phyloP scores from a whole-genome alignment of 2,329 filamentous ascomycete species.

The Xylaria sp. region DNA sequence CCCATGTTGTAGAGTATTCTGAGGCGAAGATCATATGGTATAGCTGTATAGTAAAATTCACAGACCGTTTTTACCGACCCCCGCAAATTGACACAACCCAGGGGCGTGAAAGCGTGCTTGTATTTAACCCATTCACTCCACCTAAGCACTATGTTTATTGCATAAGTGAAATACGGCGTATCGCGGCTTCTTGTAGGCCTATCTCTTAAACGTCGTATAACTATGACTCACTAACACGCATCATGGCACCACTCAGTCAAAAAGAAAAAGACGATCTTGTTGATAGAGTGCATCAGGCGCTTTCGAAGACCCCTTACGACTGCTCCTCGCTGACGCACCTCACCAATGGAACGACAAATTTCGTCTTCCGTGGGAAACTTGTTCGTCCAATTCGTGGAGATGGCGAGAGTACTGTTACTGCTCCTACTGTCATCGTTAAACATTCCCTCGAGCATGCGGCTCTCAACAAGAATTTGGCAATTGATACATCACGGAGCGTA shows the following conservation, averaged over 20 bases:
- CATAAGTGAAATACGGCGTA: neutral
- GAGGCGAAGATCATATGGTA: neutral
- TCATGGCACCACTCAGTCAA: constrained; percentile 16
- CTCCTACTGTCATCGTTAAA: constrained; percentile 52
- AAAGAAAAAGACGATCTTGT: constrained; percentile 12
- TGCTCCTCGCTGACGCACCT: constrained; percentile 51
- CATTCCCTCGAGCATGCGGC: constrained; percentile 51
- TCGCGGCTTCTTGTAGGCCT: neutral
- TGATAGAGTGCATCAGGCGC: constrained; percentile 9
- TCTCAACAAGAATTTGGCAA: constrained; percentile 50
- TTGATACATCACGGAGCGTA: constrained; percentile 51
- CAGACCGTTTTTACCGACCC: neutral
- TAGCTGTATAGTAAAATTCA: neutral
- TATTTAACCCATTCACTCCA: neutral
- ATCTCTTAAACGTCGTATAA: neutral
- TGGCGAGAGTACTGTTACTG: neutral
- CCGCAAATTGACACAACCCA: constrained; percentile 3
- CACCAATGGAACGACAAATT: constrained; percentile 56
- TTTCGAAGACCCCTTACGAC: constrained; percentile 43
- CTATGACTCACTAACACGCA: neutral
- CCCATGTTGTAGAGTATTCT: neutral
- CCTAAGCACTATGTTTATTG: neutral
- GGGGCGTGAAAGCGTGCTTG: neutral
- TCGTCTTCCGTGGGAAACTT: constrained; percentile 55
- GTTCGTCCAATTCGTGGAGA: constrained; percentile 43